Percentiles rank a stretch among this genome's conserved stretches.
Conservation (phyloP, 768 basidiomycete species). For the Suillus decipiens region DNA sequence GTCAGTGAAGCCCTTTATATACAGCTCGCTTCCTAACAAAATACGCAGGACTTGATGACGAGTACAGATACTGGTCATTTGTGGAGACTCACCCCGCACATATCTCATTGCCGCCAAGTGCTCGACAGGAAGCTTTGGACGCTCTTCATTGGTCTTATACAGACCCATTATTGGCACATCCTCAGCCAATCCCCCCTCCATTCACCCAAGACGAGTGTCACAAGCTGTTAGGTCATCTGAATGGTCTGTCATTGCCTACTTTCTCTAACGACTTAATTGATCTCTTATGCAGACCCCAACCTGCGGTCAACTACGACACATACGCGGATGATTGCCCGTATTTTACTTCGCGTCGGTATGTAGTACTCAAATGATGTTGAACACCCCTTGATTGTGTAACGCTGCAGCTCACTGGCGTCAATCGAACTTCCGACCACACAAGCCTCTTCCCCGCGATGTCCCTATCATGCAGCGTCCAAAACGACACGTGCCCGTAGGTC, state of each 20-base stretch:
- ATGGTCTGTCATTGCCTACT: constrained; percentile 22
- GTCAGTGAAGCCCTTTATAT: constrained; percentile 32
- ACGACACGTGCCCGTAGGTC: constrained; percentile 42
- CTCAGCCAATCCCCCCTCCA: constrained; percentile 57
- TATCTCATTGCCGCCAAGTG: constrained; percentile 52
- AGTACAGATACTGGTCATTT: constrained; percentile 82
- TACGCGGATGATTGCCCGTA: constrained; percentile 66
- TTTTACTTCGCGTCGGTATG: constrained; percentile 69
- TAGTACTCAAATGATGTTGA: constrained; percentile 8
- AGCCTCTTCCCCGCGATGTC: constrained; percentile 61
- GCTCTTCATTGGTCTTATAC: constrained; percentile 82
- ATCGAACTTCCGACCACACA: constrained; percentile 65
- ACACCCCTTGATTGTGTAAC: constrained; percentile 3
- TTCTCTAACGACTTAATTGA: neutral
- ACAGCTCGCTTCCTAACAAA: neutral
- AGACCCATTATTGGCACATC: constrained; percentile 68
- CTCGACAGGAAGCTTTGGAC: constrained; percentile 70
- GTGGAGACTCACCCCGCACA: constrained; percentile 82
- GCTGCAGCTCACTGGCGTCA: constrained; percentile 66
- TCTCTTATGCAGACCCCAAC: constrained; percentile 19
- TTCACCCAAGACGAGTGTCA: constrained; percentile 79
- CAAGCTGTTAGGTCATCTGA: constrained; percentile 64
- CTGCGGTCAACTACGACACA: constrained; percentile 42
- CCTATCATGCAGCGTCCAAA: constrained; percentile 26
- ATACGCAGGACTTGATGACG: constrained; percentile 63